A percentile compares a stretch with the other conserved stretches of the same genome.
Evolutionary conservation across 2,329 filamentous ascomycete genomes (phyloP).

Genomic region (Penicillium sp.): DNA sequence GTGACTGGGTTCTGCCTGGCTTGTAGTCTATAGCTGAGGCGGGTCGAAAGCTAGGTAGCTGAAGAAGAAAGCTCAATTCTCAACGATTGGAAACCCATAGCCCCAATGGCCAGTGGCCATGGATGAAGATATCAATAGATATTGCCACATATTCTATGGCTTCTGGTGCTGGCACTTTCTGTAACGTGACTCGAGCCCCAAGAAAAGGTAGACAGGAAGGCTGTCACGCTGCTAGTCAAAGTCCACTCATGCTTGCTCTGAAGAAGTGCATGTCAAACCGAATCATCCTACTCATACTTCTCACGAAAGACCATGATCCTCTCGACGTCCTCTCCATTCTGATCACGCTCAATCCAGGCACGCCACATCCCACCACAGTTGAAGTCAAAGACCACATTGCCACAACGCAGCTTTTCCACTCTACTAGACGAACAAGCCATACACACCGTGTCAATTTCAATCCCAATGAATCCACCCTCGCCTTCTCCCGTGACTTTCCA

Average conservation of each 20-base stretch:
- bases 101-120: too few species aligned
- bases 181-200: too few species aligned
- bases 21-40: too few species aligned
- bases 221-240: background rate
- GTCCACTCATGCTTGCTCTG: too few species aligned
- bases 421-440: conserved; percentile 43
- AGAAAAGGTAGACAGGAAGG: background rate
- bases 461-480: conserved; percentile 82
- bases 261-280: background rate
- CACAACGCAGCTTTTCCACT: conserved; percentile 24
- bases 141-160: too few species aligned
- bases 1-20: too few species aligned
- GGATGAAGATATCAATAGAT: too few species aligned
- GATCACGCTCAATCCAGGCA: conserved; percentile 61
- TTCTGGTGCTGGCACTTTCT: too few species aligned
- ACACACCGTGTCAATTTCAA: conserved; percentile 56
- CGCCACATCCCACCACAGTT: conserved; percentile 90
- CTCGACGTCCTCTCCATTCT: conserved; percentile 35
- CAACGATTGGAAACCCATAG: too few species aligned
- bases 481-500: conserved; percentile 77
- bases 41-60: too few species aligned
- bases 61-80: too few species aligned
- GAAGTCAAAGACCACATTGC: conserved; percentile 70
- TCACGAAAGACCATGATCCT: conserved; percentile 49
- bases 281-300: conserved; percentile 31